Conservation (phyloP, 2,329 filamentous ascomycete genomes). For the Calonectria fujianensis region DNA sequence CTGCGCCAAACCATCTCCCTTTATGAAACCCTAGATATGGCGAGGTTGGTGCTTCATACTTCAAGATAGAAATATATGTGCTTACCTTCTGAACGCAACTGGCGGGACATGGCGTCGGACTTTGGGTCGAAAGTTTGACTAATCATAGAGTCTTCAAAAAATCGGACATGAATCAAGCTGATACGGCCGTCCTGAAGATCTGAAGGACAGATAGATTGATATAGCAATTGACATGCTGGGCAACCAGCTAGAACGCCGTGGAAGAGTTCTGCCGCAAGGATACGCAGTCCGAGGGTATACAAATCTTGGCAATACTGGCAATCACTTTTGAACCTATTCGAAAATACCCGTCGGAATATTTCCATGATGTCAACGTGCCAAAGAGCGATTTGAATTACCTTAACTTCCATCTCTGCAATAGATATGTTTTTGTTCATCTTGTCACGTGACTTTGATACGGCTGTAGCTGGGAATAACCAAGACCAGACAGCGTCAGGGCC, state of each 20-base stretch:
- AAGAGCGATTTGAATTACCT: background rate
- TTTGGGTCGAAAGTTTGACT: slow-evolving; percentile 25
- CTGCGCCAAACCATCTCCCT: background rate
- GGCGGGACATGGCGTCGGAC: slow-evolving; percentile 17
- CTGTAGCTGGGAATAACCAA: background rate
- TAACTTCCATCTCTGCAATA: background rate
- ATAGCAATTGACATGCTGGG: slow-evolving; percentile 20
- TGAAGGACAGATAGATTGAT: slow-evolving; percentile 11
- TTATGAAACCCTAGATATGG: slow-evolving; percentile 14
- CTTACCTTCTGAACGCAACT: background rate
- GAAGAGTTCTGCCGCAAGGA: background rate
- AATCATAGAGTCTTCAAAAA: slow-evolving; percentile 2
- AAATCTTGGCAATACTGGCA: slow-evolving; percentile 12
- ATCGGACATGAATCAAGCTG: background rate
- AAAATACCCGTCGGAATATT: background rate
- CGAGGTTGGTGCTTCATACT: background rate
- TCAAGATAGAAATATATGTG: background rate
- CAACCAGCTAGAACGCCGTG: slow-evolving; percentile 11
- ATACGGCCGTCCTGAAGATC: slow-evolving; percentile 13
- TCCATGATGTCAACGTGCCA: background rate
- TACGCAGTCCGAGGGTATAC: background rate
- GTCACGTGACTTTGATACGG: background rate
- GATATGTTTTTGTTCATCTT: background rate
- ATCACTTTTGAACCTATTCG: background rate
- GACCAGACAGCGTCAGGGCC: too few species aligned